Base-by-base conservation (phyloP, 805 yeast species). In the Nakazawaea ernobii region DNA sequence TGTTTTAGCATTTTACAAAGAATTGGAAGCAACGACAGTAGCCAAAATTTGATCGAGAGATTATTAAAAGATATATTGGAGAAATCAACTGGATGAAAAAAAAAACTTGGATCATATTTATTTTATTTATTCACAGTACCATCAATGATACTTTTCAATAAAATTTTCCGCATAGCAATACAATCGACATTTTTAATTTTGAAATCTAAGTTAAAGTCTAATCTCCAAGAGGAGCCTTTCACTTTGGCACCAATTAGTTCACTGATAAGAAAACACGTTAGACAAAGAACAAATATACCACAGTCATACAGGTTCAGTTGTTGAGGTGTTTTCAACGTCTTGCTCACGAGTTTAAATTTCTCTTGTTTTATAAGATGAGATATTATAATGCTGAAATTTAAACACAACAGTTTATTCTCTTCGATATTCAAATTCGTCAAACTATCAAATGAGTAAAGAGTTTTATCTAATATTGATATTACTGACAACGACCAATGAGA, bases 401-500 rank as follows among this genome's bases (percentile, higher is more conserved):
- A 6, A 20, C 41, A 40, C 6, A 46, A 17, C 11, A 20, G 33
- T 10, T 26, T 37, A 36, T 35, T 46, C 26, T 66, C 73, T 0
- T 52, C 43, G 15, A 65, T 68, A 46, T 77, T 77, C 28, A 70
- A 71, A 7, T 63, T 61, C 8, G 59, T 62, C 79, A 79, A 63
- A 40, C 86, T 79, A 56, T 86, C 94, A 57, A 80, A 83, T 9
- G 83, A 66, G 20, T 68, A 69, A 2, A 82, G 74, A 30, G 63
- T 68, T 14, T 67, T 63, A 36, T 77, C 83, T 11, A 72, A 61
- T 8, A 74, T 52, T 32, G 74, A 71, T 6, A 81, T 67, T 13
- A 85, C 71, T 11, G 82, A 70, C 13, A 86, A 62, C 0, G 86
- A 80, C 94, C 95, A 86, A 62, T 86, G 94, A 40, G 80, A 80